Percentiles rank a stretch among this genome's conserved stretches.
These are phyloP conservation scores for Aspergillus sclerotioniger DNA, from an alignment of 495 filamentous ascomycete species.

Conservation along the genomic window DNA sequence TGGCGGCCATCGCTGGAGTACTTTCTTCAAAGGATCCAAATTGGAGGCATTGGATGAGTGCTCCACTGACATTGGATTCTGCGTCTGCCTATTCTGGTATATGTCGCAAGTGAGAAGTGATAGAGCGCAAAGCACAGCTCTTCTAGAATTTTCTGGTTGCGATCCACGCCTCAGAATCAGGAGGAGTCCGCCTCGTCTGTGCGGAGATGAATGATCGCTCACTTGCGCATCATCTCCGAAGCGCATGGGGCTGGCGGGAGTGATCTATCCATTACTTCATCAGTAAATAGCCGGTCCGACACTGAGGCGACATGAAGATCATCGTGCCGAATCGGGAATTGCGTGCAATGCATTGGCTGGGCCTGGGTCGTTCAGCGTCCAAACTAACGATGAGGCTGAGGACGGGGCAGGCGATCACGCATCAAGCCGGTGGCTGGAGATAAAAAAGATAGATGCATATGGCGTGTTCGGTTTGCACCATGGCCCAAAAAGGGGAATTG, in stretches of 20 bases:
- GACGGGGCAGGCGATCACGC: not conserved
- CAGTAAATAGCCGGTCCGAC: conserved; percentile 2
- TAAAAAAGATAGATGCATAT: not conserved
- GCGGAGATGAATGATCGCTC: not conserved
- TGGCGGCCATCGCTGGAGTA: not conserved
- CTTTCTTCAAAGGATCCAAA: not conserved
- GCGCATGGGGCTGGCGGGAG: not conserved
- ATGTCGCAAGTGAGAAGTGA: not conserved
- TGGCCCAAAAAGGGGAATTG: not conserved
- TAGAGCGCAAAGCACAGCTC: not conserved
- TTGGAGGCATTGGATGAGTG: not conserved
- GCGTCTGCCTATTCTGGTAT: not conserved
- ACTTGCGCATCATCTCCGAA: not conserved
- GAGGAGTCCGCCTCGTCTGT: not conserved
- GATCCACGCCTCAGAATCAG: not conserved
- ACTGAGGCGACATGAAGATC: conserved; percentile 4
- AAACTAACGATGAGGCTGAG: not conserved
- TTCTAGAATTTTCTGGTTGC: not conserved
- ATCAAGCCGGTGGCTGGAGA: not conserved
- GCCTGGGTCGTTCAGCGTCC: not conserved
- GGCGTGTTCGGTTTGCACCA: not conserved
- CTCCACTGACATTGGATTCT: not conserved
- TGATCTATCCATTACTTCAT: not conserved
- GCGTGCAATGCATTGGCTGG: not conserved
- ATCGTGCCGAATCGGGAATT: not conserved